Percentiles rank a stretch among this genome's conserved stretches.
phyloP scores from a whole-genome alignment of 371 early-diverging fungal genomes.

The Mucor velutinosus region DNA sequence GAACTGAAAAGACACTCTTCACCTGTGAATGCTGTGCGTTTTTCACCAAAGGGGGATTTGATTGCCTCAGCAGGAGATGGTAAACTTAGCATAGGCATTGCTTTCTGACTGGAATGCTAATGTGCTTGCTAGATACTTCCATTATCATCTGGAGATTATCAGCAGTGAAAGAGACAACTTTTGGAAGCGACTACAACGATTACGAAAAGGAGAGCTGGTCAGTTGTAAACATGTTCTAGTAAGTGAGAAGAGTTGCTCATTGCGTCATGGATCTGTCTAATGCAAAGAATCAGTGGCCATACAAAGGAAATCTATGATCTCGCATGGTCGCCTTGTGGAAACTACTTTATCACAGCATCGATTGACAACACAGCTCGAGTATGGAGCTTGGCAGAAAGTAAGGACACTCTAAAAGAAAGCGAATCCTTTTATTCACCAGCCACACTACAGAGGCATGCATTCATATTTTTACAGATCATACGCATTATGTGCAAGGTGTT shows the following conservation, averaged over 20 bases:
- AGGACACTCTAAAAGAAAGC: conserved; percentile 5
- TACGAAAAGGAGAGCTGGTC: conserved; percentile 64
- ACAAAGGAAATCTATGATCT: conserved; percentile 88
- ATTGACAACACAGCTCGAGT: conserved; percentile 92
- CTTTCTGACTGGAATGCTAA: not conserved
- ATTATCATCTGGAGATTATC: conserved; percentile 84
- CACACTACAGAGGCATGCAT: conserved; percentile 66
- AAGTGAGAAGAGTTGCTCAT: conserved; percentile 12
- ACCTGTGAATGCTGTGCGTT: conserved; percentile 95
- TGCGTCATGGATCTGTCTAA: not conserved
- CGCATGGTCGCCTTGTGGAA: conserved; percentile 94
- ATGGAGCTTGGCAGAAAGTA: conserved; percentile 82
- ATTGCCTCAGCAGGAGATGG: conserved; percentile 94
- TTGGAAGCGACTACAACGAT: conserved; percentile 40
- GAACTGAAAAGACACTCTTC: conserved; percentile 85
- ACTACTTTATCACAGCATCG: conserved; percentile 85
- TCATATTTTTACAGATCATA: conserved; percentile 83
- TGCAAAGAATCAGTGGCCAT: conserved; percentile 41
- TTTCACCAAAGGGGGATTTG: conserved; percentile 75
- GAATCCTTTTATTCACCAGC: not conserved
- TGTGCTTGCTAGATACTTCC: conserved; percentile 64
- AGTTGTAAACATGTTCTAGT: conserved; percentile 51
- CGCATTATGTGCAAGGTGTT: conserved; percentile 95
- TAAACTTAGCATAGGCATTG: conserved; percentile 23
- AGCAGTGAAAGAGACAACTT: conserved; percentile 29